Base-by-base conservation (phyloP, 2,329 filamentous ascomycete genomes). In the Blastomyces silverae region DNA sequence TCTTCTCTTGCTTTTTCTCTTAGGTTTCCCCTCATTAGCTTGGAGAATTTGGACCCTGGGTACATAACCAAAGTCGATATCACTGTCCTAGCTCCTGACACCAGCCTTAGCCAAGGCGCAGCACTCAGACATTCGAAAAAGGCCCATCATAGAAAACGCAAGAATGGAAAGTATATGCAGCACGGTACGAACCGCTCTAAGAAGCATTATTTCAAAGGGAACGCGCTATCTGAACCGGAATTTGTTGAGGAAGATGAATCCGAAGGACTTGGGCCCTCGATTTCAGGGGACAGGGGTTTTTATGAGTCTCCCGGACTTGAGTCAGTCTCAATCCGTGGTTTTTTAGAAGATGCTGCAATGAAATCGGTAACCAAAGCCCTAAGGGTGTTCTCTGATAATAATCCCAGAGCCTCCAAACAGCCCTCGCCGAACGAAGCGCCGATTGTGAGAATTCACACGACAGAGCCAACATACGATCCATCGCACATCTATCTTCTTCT, bases 401-500 rank as follows among this genome's bases (percentile, higher is more conserved):
- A 62, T n/a, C 8, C 42, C 6, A 25, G 17, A 34, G 17, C 25
- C 11, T 25, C 3, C 22, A 44, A 39, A 7, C 8, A 64, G 46
- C 8, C 20, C 28, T 17, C 48, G 31, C 25, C 22, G 31, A 20
- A 34, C 1, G 64, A 71, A 31, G 63, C 17, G 28, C 42, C 75
- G 7, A 69, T 72, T 0, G 69, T 77, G 31, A 62, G 65, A 4
- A 69, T 73, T 11, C 72, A 73, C 64, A 71, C 71, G 0, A 79
- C 79, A 11, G 79, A 83, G 68, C 69, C 75, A 28, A 82, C 80
- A 1, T 69, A 73, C 13, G 76, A 80, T 53, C 74, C 73, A 13
- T 79, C 79, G 58, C 77, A 79, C 6, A 72, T 82, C 46, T 86
- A 86, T 64, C 70, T 87, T 25, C 77, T 87, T 20, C 73, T 86